A percentile compares a stretch with the other conserved stretches of the same genome.
phyloP scores from a whole-genome alignment of 2,329 filamentous ascomycete species.

The Penicillium crustosum region DNA sequence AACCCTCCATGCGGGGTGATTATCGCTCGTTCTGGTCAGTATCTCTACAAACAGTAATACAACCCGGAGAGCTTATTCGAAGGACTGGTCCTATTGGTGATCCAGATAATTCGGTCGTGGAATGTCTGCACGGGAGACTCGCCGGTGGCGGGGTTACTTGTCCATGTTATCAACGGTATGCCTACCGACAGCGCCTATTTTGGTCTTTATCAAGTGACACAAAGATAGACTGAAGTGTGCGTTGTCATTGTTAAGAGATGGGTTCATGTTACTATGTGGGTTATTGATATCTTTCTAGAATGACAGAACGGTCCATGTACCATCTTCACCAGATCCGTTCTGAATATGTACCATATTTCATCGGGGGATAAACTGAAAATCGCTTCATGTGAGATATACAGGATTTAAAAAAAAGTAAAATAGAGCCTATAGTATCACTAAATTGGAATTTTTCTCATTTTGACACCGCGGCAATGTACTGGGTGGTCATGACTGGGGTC shows the following conservation, averaged over 20 bases:
- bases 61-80: not conserved
- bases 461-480: not conserved
- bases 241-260: not conserved
- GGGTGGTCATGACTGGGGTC: not conserved
- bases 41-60: not conserved
- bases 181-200: slow-evolving; percentile 1
- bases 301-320: not conserved
- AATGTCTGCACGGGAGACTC: slow-evolving; percentile 5
- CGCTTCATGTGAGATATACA: not conserved
- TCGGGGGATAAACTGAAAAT: not conserved
- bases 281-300: not conserved
- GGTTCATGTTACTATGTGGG: not conserved
- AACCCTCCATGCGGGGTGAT: slow-evolving; percentile 5
- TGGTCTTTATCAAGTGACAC: not conserved
- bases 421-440: not conserved
- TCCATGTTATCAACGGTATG: slow-evolving; percentile 4
- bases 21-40: not conserved
- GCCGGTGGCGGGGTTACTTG: slow-evolving; percentile 10
- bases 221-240: not conserved
- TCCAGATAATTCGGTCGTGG: not conserved
- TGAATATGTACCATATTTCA: not conserved
- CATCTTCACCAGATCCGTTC: not conserved
- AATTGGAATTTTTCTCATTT: not conserved
- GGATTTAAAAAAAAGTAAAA: not conserved
- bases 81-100: not conserved